Conservation (phyloP, 2,329 filamentous ascomycete species). For the Remersonia thermophila region DNA sequence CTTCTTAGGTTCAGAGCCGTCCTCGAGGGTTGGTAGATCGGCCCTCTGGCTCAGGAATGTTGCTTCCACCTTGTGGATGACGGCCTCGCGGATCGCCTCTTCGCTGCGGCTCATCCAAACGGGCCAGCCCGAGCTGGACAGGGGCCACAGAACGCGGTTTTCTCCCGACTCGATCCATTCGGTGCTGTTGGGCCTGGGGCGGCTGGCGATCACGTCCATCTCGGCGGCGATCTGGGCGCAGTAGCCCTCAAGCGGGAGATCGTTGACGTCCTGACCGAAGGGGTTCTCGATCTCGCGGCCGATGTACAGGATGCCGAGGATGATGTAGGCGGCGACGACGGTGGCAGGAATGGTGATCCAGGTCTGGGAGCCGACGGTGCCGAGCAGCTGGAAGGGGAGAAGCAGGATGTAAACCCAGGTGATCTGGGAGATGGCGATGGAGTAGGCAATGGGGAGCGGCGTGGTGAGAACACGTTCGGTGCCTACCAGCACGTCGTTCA, state of each 20-base stretch:
- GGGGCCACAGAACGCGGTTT: conserved; percentile 29
- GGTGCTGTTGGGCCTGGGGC: conserved; percentile 35
- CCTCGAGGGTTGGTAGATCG: too few relatives aligned
- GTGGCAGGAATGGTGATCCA: conserved; percentile 63
- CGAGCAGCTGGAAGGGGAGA: conserved; percentile 59
- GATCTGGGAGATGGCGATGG: conserved; percentile 64
- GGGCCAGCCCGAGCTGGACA: conserved; percentile 32
- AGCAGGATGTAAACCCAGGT: conserved; percentile 64
- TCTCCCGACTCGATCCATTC: conserved; percentile 34
- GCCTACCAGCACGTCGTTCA: conserved; percentile 55
- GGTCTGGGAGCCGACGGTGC: conserved; percentile 26
- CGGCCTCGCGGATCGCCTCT: conserved; percentile 32
- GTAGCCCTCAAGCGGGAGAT: conserved; percentile 52
- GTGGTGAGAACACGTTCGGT: conserved; percentile 64
- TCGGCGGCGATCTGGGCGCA: conserved; percentile 53
- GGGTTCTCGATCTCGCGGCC: conserved; percentile 59
- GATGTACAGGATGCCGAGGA: conserved; percentile 55
- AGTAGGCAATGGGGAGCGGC: conserved; percentile 60
- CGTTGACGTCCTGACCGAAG: conserved; percentile 57
- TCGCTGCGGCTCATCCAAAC: conserved; percentile 36
- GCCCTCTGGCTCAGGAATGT: conserved; percentile 20
- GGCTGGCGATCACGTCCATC: conserved; percentile 49
- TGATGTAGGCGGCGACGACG: conserved; percentile 56
- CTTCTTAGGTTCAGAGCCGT: too few relatives aligned
- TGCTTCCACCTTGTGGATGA: conserved; percentile 25